Evolutionary conservation across 1,284 basidiomycete species (phyloP), one percentile per base, ranked within the genome.

Genomic region (Cutaneotrichosporon dermatis): DNA sequence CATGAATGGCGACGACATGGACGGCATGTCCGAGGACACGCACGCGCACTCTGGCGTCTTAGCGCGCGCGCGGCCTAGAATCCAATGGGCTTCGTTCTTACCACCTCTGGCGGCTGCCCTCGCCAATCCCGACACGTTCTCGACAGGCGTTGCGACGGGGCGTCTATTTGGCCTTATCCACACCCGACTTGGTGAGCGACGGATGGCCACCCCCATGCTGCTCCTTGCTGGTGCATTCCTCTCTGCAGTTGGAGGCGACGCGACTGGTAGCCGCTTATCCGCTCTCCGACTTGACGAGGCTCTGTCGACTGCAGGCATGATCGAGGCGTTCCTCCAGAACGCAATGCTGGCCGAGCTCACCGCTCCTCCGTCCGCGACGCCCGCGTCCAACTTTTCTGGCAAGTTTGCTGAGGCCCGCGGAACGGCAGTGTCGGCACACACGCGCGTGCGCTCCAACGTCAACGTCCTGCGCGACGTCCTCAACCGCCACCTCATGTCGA

Each of bases 401-500:
- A 39, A 40, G 50, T 40, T 51, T 15, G 50, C 50, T 5, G 50
- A 51, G 50, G 50, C 50, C 6, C 50, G 50, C 12, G 39, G 50
- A 15, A 25, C 50, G 9, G 39, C 50, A 6, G 50, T 51, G 37
- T 40, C 50, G 4, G 50, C 50, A 1, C 50, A 51, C 15, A 51
- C 50, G 9, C 50, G 50, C 10, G 50, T 51, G 7, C 50, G 50
- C 9, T 51, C 50, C n/a, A 51, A 51, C 37, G 50, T 51, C n/a
- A 51, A 40, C 11, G 50, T 51, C 15, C 50, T 51, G 7, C 36
- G 50, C 37, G 50, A 51, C 39, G 50, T 51, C 6, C 36, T 51
- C 37, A 51, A 51, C 37, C 50, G 50, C 16, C 39, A 39, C 10
- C 50, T 51, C 50, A 40, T 51, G 36, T n/a, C 37, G n/a, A 40